Percentiles rank a stretch among this genome's conserved stretches.
Evolutionary conservation across 768 basidiomycete species (phyloP).

Genomic region (Bullera alba): DNA sequence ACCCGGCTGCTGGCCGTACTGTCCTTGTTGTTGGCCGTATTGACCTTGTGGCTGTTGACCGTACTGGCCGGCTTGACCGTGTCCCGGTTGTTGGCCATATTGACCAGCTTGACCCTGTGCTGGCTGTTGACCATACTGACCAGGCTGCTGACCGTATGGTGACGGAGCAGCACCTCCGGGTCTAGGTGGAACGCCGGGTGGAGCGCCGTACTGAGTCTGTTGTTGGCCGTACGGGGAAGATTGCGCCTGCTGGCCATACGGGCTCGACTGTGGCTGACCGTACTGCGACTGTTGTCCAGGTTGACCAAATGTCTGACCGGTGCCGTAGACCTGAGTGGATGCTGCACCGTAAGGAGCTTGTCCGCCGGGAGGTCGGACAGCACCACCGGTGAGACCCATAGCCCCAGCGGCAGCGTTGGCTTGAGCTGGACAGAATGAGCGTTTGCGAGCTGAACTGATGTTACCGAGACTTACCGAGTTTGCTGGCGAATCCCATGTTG

Average conservation of each 20-base stretch:
- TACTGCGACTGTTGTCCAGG: not conserved
- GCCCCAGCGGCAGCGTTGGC: not conserved
- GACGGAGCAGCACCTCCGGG: too few species aligned
- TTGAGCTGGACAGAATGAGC: too few species aligned
- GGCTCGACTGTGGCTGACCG: not conserved
- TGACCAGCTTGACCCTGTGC: conserved; percentile 15
- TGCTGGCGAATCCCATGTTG: conserved; percentile 1
- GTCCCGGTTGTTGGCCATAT: not conserved
- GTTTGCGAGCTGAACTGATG: not conserved
- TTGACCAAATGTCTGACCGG: not conserved
- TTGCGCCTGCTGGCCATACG: not conserved
- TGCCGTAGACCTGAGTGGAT: too few species aligned
- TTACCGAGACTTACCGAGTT: conserved; percentile 1
- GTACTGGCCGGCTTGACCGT: conserved; percentile 17
- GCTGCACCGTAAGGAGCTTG: too few species aligned
- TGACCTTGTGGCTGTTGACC: conserved; percentile 1
- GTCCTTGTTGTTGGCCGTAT: not conserved
- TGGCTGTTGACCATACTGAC: conserved; percentile 3
- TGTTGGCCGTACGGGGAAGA: too few species aligned
- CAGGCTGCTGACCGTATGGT: conserved; percentile 11
- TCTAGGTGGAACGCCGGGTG: too few species aligned
- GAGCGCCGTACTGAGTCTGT: not conserved
- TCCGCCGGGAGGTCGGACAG: not conserved
- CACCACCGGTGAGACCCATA: not conserved
- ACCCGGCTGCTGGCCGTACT: conserved; percentile 1